These are phyloP conservation scores for Lasiosphaeria miniovina DNA, from an alignment of 495 filamentous ascomycete genomes.

Conservation along the genomic window DNA sequence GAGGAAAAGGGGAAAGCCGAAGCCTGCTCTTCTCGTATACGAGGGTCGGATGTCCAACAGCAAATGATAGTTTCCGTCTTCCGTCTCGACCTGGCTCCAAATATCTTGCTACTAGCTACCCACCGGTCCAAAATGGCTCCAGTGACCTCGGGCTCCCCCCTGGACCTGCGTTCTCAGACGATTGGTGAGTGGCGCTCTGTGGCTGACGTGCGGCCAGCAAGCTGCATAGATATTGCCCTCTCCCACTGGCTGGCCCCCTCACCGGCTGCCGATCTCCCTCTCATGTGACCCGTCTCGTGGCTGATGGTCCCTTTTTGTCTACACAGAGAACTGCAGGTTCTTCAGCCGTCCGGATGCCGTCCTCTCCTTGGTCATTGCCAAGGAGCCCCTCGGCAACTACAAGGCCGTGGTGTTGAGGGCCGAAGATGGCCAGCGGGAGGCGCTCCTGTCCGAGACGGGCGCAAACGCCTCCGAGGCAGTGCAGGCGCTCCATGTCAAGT, in stretches of 20 bases:
- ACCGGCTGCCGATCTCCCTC: neutral
- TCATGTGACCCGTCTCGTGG: neutral
- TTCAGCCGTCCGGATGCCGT: slow-evolving; percentile 25
- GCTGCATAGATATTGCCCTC: neutral
- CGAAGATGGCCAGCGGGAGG: slow-evolving; percentile 28
- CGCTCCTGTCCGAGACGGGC: slow-evolving; percentile 29
- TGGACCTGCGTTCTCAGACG: slow-evolving; percentile 21
- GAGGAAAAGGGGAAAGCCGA: neutral
- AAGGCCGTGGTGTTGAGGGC: slow-evolving; percentile 33
- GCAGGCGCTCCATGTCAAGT: slow-evolving; percentile 33
- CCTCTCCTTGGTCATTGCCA: slow-evolving; percentile 33
- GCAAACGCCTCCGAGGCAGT: slow-evolving; percentile 20
- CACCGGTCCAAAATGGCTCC: slow-evolving; percentile 17
- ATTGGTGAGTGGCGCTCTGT: slow-evolving; percentile 18
- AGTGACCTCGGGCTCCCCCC: slow-evolving; percentile 4
- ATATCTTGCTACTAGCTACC: neutral
- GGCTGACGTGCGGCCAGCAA: neutral
- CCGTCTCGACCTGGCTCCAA: neutral
- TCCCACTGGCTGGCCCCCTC: neutral
- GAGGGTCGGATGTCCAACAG: neutral
- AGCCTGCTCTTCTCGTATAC: neutral
- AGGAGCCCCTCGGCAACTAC: slow-evolving; percentile 30
- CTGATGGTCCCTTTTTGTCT: neutral
- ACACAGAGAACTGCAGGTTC: slow-evolving; percentile 42
- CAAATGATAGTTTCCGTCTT: slow-evolving; percentile 19